Percentiles rank a stretch among this genome's conserved stretches.
phyloP scores from a whole-genome alignment of 768 basidiomycete species.

The Trametes villosa region DNA sequence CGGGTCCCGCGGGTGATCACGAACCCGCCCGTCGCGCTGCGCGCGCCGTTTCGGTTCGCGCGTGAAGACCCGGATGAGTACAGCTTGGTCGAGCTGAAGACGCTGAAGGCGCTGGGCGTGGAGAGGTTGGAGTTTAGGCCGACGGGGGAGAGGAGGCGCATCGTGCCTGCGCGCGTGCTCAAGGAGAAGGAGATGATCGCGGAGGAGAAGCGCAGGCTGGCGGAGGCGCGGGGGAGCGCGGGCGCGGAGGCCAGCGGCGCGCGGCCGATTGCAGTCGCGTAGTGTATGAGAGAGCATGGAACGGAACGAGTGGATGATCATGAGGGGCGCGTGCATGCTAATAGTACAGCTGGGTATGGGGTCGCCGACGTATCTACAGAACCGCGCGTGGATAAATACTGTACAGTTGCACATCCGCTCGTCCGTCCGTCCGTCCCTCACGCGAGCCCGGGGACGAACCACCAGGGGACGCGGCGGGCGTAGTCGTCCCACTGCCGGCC shows the following conservation, averaged over 20 bases:
- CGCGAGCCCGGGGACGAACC: conserved; percentile 28
- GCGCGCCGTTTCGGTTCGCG: conserved; percentile 57
- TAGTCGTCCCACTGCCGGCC: conserved; percentile 29
- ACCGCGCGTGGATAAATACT: not conserved
- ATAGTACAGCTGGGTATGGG: conserved; percentile 3
- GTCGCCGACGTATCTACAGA: not conserved
- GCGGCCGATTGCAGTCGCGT: conserved; percentile 22
- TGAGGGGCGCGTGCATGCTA: not conserved
- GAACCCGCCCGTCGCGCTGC: conserved; percentile 63
- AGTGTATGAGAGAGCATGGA: not conserved
- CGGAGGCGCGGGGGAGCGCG: conserved; percentile 13
- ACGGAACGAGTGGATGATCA: not conserved
- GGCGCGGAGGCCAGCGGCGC: not conserved
- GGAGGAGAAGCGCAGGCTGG: conserved; percentile 50
- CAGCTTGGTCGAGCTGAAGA: conserved; percentile 64
- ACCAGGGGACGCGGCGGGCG: conserved; percentile 21
- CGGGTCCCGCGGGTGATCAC: conserved; percentile 64
- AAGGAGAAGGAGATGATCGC: conserved; percentile 53
- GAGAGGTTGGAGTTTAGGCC: conserved; percentile 50
- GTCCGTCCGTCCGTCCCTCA: not conserved
- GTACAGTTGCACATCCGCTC: no score
- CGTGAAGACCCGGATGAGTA: conserved; percentile 50
- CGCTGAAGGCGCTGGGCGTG: conserved; percentile 54
- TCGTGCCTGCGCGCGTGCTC: conserved; percentile 51
- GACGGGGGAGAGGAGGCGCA: conserved; percentile 49